These are phyloP conservation scores for Euclidium syriacum DNA, from an alignment of 345 rosid genomes.

Conservation along the genomic window DNA sequence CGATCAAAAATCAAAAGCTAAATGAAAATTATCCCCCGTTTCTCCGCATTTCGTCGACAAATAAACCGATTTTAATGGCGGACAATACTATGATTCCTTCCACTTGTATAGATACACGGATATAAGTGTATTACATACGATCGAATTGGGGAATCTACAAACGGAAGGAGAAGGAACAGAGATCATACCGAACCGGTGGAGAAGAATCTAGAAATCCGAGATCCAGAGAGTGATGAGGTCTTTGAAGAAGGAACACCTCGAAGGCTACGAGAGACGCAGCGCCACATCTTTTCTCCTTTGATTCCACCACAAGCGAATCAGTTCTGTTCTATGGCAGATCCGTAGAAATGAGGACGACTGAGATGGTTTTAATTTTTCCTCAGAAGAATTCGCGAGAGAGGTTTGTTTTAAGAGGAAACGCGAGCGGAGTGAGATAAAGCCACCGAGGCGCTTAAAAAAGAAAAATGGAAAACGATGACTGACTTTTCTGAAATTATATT, in stretches of 20 bases:
- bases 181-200: constrained; percentile 65
- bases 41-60: background rate
- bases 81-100: background rate
- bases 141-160: background rate
- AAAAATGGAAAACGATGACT: constrained; percentile 26
- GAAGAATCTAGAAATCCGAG: constrained; percentile 65
- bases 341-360: constrained; percentile 18
- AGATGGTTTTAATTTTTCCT: background rate
- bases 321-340: constrained; percentile 2
- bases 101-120: too few relatives aligned
- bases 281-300: constrained; percentile 67
- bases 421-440: constrained; percentile 30
- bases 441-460: constrained; percentile 24
- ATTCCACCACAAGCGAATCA: constrained; percentile 10
- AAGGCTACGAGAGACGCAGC: constrained; percentile 91
- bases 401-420: constrained; percentile 3
- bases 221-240: constrained; percentile 58
- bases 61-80: background rate
- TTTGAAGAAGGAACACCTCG: constrained; percentile 49
- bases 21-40: background rate
- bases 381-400: constrained; percentile 1
- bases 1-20: constrained; percentile 7
- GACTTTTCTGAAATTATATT: background rate
- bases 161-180: background rate
- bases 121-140: background rate